Percentiles rank a stretch among this genome's conserved stretches.
Evolutionary conservation across 768 basidiomycete genomes (phyloP).

Genomic region (Rhizopogon vulgaris): DNA sequence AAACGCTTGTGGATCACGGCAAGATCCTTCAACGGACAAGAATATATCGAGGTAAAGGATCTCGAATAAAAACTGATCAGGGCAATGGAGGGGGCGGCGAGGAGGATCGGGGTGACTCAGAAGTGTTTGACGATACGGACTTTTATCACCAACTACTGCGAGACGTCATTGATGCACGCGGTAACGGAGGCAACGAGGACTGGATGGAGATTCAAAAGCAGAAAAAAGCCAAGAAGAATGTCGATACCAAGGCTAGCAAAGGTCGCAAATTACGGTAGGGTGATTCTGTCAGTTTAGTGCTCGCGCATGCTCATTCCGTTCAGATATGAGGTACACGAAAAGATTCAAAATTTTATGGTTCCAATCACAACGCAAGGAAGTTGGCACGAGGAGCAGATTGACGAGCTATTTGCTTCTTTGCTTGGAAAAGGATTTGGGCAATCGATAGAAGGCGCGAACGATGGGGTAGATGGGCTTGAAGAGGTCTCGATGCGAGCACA

Average conservation of each 20-base stretch:
- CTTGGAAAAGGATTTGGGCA: constrained; percentile 68
- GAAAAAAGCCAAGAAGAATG: constrained; percentile 74
- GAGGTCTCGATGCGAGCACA: constrained; percentile 24
- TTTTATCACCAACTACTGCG: constrained; percentile 91
- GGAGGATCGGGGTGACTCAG: constrained; percentile 31
- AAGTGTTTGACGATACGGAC: constrained; percentile 83
- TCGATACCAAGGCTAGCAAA: constrained; percentile 96
- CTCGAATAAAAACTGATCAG: constrained; percentile 36
- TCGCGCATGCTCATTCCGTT: not conserved
- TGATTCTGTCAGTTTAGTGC: not conserved
- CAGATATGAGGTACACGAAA: constrained; percentile 92
- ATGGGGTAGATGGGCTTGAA: constrained; percentile 13
- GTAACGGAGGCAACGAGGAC: constrained; percentile 43
- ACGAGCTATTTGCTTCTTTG: constrained; percentile 87
- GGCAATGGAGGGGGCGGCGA: constrained; percentile 24
- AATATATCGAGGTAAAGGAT: constrained; percentile 42
- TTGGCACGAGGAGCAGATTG: constrained; percentile 97
- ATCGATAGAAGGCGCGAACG: constrained; percentile 20
- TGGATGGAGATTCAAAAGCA: constrained; percentile 64
- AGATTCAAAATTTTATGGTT: constrained; percentile 95
- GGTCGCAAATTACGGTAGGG: constrained; percentile 83
- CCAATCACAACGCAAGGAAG: constrained; percentile 60
- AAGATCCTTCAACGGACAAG: constrained; percentile 63
- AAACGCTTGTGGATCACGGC: constrained; percentile 51
- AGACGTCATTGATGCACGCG: constrained; percentile 77